Evolutionary conservation across 140 eudicot species (phyloP), one percentile per base, ranked within the genome.

Genomic region (Oenanthe javanica): DNA sequence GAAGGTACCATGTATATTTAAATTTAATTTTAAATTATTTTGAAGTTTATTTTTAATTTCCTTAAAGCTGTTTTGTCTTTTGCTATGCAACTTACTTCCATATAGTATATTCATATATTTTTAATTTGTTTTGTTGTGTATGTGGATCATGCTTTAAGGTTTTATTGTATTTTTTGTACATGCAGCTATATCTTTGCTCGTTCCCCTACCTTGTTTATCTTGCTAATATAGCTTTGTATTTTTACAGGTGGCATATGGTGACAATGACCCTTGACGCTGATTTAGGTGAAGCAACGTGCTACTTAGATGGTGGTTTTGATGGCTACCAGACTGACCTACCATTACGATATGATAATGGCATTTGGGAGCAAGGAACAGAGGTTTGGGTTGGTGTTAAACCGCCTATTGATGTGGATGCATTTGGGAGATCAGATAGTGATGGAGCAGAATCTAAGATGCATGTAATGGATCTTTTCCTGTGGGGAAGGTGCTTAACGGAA

Each of bases 341-440:
- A 31, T 89, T 96, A 49, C 87, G 84, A 72, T 86, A 89, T 14
- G 91, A 81, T 2, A 84, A 84, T 69, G 89, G 96, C 61, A 83
- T 96, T 79, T 96, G 99, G 99, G 98, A 96, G 77, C 87, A 83
- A 52, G 99, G 98, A 76, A 93, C 99, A 42, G 98, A 96, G 49
- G 89, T 89, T 66, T 96, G 96, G 97, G 89, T 96, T 36, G 99
- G 99, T 47, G 88, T 91, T 67, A 89, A 92, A 82, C 99, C 99
- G 9, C 98, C 99, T 9, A 87, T 89, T 1, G 99, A 93, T 81
- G 82, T 87, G 79, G 99, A 91, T 84, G 93, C 98, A 21, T 96
- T 93, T 40, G 99, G 99, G 83, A 87, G 99, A 87, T 96, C 99
- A 1, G 99, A 96, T 57, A 96, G 99, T 66, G 99, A 96, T 84